Evolutionary conservation across 305 asterid genomes (phyloP), one percentile per base, ranked within the genome.

Genomic region (Vinca major): DNA sequence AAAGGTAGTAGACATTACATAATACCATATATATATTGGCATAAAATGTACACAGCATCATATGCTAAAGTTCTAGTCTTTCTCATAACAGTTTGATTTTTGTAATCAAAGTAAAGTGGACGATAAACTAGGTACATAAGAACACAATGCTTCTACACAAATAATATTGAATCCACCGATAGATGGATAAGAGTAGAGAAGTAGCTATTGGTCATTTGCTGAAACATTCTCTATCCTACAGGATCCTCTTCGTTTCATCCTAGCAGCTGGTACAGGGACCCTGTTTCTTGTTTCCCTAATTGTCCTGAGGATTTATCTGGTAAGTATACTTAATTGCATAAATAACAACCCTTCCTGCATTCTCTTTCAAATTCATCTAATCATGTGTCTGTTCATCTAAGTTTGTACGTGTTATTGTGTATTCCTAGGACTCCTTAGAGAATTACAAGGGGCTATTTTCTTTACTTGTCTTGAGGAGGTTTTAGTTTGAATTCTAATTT

Each of bases 251-350:
- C 86, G 83, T 37, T 91, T 91, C 57, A 77, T 45, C 36, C 85
- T 91, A 40, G 86, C 98, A 52, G 90, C 95, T 14, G 84, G 94
- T 54, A 89, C 86, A 1, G 98, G 98, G 72, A 87, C 98, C 63
- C 89, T 88, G 37, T 86, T 91, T 71, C 82, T 91, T 68, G 96
- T 91, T 63, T 77, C 96, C 37, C 71, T 91, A 56, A 86, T 89
- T 55, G 88, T 91, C 75, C 81, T 91, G 71, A 87, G 98, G 83
- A 89, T 91, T 74, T 91, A 91, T 69, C 85, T 91, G 92, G 98
- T 91, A 85, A 37, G 80, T 55, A 51, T 56, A 11, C 51, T 67
- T 53, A 44, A 63, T 33, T 50, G 64, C 53, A 64, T 68, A 58
- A 63, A 20, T 36, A 5, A 36, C 40, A 17, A 1, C 16, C 37